Conservation (phyloP, 495 filamentous ascomycete species). For the Penicillium angulare region DNA sequence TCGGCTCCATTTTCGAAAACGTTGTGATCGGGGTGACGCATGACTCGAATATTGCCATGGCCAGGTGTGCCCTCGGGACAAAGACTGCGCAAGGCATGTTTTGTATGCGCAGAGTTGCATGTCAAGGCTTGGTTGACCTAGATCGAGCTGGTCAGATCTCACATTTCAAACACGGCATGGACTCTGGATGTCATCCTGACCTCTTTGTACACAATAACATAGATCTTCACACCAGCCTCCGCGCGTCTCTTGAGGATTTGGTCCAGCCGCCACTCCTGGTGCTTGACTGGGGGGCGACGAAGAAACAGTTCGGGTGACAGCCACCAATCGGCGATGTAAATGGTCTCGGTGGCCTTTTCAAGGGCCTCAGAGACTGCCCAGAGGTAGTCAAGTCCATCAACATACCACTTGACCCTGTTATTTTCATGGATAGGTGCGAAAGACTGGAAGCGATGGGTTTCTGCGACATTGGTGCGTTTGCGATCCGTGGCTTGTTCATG, state of each 20-base stretch:
- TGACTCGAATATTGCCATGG: constrained; percentile 80
- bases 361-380: constrained; percentile 87
- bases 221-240: constrained; percentile 92
- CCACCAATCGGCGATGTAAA: constrained; percentile 98
- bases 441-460: constrained; percentile 79
- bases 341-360: constrained; percentile 83
- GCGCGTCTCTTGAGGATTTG: constrained; percentile 81
- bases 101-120: constrained; percentile 91
- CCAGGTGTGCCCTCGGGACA: constrained; percentile 79
- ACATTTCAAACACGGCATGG: not conserved
- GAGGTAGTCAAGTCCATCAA: constrained; percentile 89
- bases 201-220: constrained; percentile 91
- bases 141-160: not conserved
- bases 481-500: constrained; percentile 83
- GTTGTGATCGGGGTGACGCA: constrained; percentile 96
- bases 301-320: constrained; percentile 90
- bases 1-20: constrained; percentile 90
- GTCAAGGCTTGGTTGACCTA: constrained; percentile 76
- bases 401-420: constrained; percentile 95
- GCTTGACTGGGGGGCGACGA: constrained; percentile 72
- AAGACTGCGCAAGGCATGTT: constrained; percentile 76
- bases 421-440: constrained; percentile 83
- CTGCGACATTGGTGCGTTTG: constrained; percentile 68
- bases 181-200: constrained; percentile 15
- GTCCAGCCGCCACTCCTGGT: constrained; percentile 89